phyloP scores from a whole-genome alignment of 2,329 filamentous ascomycete genomes.

The Fusarium citri region DNA sequence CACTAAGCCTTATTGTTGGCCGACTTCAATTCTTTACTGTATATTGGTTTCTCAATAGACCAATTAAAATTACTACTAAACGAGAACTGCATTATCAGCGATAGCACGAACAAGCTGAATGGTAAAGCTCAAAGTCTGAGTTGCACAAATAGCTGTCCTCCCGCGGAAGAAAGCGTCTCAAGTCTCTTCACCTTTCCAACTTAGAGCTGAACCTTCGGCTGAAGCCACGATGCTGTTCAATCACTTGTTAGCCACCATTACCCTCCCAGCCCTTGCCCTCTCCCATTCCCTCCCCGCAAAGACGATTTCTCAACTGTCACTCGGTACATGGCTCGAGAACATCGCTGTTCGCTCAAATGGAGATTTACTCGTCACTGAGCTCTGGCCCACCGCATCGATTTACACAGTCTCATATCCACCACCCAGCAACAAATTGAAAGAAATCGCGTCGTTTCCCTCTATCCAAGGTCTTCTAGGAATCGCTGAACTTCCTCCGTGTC shows the following conservation, averaged over 20 bases:
- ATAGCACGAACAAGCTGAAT: too few species aligned
- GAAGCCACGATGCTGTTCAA: neutral
- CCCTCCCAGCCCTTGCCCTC: neutral
- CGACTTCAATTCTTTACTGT: neutral
- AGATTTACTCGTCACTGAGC: neutral
- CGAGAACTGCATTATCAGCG: neutral
- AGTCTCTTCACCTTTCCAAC: neutral
- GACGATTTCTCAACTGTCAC: neutral
- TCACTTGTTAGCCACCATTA: neutral
- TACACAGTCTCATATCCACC: neutral
- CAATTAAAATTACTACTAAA: neutral
- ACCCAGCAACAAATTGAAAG: neutral
- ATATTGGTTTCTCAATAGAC: too few species aligned
- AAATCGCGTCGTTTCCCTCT: neutral
- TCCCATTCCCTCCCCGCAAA: neutral
- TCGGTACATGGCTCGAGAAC: conserved; percentile 10
- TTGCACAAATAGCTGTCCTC: neutral
- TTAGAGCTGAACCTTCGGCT: fast-evolving
- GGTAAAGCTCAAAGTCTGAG: fast-evolving
- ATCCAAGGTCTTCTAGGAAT: conserved; percentile 11
- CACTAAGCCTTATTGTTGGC: neutral
- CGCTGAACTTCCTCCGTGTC: neutral
- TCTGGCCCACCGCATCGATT: conserved; percentile 7
- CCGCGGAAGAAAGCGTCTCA: fast-evolving
- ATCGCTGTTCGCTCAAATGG: neutral